Conservation (phyloP, 306 rosid genomes). For the Quercus robur region DNA sequence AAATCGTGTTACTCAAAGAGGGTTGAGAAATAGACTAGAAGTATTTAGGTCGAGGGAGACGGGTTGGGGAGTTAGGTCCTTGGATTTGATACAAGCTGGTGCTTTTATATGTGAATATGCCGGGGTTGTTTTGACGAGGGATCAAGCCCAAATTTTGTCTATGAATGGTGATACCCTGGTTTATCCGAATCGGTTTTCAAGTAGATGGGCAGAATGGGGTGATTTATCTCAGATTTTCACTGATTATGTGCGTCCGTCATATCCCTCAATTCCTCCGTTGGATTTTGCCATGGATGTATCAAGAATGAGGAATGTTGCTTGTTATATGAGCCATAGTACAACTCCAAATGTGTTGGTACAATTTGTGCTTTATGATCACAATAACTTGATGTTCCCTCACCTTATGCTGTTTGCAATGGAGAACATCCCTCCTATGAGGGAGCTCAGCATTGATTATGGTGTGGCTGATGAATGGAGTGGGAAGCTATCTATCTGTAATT, state of each 20-base stretch:
- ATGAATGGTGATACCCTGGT: slow-evolving; percentile 88
- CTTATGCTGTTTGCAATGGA: slow-evolving; percentile 94
- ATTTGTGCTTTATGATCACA: slow-evolving; percentile 81
- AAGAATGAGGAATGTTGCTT: slow-evolving; percentile 92
- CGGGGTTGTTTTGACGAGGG: slow-evolving; percentile 79
- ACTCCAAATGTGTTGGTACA: slow-evolving; percentile 87
- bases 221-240: slow-evolving; percentile 63
- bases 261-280: slow-evolving; percentile 77
- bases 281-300: slow-evolving; percentile 95
- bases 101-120: slow-evolving; percentile 88
- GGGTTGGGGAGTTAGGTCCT: slow-evolving; percentile 98
- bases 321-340: slow-evolving; percentile 85
- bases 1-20: slow-evolving; percentile 75
- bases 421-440: slow-evolving; percentile 97
- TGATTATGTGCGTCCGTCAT: slow-evolving; percentile 61
- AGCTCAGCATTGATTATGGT: slow-evolving; percentile 96
- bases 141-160: slow-evolving; percentile 69
- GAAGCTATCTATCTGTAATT: slow-evolving; percentile 75
- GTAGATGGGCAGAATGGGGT: slow-evolving; percentile 93
- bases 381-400: slow-evolving; percentile 87
- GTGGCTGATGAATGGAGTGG: slow-evolving; percentile 70
- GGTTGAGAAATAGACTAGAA: slow-evolving; percentile 62
- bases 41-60: slow-evolving; percentile 88
- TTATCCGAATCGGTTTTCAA: slow-evolving; percentile 68
- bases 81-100: slow-evolving; percentile 92